phyloP scores from a whole-genome alignment of 208 protist genomes.

The Angomonas ambiguus region DNA sequence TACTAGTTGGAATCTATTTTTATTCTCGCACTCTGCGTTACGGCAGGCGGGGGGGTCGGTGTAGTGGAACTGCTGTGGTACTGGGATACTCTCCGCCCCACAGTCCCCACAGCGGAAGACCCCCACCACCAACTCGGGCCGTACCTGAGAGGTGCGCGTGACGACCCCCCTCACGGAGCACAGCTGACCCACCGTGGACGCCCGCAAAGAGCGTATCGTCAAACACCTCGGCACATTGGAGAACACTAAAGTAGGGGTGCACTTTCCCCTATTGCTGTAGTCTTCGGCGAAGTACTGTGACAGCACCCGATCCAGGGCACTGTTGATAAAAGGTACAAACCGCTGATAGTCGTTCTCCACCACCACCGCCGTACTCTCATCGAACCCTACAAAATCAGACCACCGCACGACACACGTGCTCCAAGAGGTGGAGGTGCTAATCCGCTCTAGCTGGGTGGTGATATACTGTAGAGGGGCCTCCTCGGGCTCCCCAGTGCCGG shows the following conservation, averaged over 20 bases:
- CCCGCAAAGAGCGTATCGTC: slow-evolving; percentile 93
- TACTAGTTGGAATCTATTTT: slow-evolving; percentile 83
- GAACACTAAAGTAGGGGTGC: slow-evolving; percentile 75
- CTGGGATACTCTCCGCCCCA: slow-evolving; percentile 67
- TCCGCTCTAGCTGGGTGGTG: slow-evolving; percentile 68
- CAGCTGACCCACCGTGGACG: slow-evolving; percentile 93
- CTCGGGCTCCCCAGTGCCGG: slow-evolving; percentile 9
- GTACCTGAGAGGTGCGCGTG: slow-evolving; percentile 97
- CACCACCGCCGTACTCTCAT: slow-evolving; percentile 64
- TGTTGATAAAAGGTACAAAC: slow-evolving; percentile 68
- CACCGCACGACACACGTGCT: slow-evolving; percentile 82
- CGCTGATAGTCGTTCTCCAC: slow-evolving; percentile 81
- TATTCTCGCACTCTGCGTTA: slow-evolving; percentile 91
- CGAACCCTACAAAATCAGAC: slow-evolving; percentile 61
- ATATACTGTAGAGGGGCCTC: slow-evolving; percentile 44
- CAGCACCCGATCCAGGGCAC: slow-evolving; percentile 70
- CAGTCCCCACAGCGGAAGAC: slow-evolving; percentile 97
- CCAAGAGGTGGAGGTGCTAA: slow-evolving; percentile 73
- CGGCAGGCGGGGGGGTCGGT: slow-evolving; percentile 93
- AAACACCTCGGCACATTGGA: slow-evolving; percentile 69
- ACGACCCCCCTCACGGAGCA: slow-evolving; percentile 96
- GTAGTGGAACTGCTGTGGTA: slow-evolving; percentile 99
- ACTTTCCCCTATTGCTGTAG: slow-evolving; percentile 70
- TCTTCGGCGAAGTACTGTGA: slow-evolving; percentile 80
- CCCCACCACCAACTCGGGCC: slow-evolving; percentile 97